Conservation (phyloP, 2,329 filamentous ascomycete genomes). For the Epichloe sp. region DNA sequence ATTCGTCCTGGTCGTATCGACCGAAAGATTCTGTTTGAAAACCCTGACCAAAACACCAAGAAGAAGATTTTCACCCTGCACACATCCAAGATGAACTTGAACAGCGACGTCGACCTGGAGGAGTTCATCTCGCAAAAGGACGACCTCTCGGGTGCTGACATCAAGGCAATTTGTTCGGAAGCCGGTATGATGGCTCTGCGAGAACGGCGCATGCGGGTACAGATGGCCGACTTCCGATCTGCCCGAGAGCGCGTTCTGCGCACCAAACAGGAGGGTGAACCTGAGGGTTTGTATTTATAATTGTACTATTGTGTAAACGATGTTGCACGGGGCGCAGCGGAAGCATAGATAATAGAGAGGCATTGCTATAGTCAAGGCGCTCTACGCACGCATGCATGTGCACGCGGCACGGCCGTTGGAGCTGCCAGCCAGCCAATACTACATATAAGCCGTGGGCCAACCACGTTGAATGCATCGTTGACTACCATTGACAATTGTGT, state of each 20-base stretch:
- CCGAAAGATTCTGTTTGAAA: conserved; percentile 76
- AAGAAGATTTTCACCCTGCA: conserved; percentile 98
- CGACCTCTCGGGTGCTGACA: conserved; percentile 90
- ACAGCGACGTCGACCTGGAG: conserved; percentile 92
- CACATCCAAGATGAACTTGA: conserved; percentile 96
- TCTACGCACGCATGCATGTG: neutral
- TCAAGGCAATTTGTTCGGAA: conserved; percentile 97
- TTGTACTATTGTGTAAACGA: conserved; percentile 12
- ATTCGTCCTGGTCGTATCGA: conserved; percentile 97
- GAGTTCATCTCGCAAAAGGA: conserved; percentile 99
- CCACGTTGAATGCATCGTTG: neutral
- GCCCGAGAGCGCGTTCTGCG: conserved; percentile 90
- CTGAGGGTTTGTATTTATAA: conserved; percentile 97
- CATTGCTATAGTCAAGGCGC: neutral
- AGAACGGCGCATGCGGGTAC: conserved; percentile 92
- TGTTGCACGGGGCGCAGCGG: neutral
- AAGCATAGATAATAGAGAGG: neutral
- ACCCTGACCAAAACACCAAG: conserved; percentile 70
- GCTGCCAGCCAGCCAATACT: no score
- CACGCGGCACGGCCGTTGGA: neutral
- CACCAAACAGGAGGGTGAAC: conserved; percentile 97
- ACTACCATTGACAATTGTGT: neutral
- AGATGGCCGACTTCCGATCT: conserved; percentile 95
- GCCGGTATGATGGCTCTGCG: conserved; percentile 87
- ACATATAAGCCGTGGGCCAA: neutral